Conservation (phyloP, 257 asterid species). For the Ilex asprella region DNA sequence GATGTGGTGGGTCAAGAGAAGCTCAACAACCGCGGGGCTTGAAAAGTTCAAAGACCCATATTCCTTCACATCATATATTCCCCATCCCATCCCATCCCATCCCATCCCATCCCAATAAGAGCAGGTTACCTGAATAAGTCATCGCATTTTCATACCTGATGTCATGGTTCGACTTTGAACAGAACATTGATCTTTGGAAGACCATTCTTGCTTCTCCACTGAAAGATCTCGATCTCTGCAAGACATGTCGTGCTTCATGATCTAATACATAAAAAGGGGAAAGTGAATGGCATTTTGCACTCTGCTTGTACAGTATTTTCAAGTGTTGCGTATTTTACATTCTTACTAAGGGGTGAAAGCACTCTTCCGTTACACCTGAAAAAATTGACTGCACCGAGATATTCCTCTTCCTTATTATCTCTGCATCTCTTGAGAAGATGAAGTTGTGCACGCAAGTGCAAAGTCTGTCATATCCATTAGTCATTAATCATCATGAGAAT, state of each 20-base stretch:
- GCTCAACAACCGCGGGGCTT: no score
- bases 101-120: constrained; percentile 7
- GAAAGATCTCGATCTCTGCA: constrained; percentile 17
- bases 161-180: constrained; percentile 14
- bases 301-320: constrained; percentile 1
- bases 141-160: constrained; percentile 8
- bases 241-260: constrained; percentile 18
- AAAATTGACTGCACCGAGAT: constrained; percentile 45
- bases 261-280: constrained; percentile 29
- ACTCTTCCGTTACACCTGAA: constrained; percentile 11
- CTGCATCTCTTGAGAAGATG: constrained; percentile 75
- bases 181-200: constrained; percentile 21
- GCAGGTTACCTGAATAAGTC: constrained; percentile 11
- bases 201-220: constrained; percentile 14
- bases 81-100: no score
- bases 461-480: constrained; percentile 40
- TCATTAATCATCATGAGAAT: constrained; percentile 2
- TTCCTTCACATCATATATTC: no score
- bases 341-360: neutral
- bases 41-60: no score
- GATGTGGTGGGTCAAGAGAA: no score
- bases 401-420: constrained; percentile 85
- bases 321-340: constrained; percentile 18
- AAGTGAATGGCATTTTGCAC: constrained; percentile 17
- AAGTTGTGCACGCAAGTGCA: constrained; percentile 76